Evolutionary conservation across 192 early-diverging fungal species (phyloP).

Genomic region (Rhizophagus sp.): DNA sequence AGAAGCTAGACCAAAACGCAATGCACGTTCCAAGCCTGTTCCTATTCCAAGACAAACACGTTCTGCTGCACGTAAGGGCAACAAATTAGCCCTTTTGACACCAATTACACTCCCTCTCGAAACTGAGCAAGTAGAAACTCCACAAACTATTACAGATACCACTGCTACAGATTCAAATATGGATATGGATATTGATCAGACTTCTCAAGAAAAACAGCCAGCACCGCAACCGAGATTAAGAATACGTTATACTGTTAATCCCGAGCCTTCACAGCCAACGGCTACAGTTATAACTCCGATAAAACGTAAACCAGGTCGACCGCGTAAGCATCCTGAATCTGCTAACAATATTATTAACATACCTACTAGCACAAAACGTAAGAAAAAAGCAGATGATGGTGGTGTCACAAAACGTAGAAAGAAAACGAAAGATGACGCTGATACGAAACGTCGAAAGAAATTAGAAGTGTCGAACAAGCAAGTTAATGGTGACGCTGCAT

Average conservation of each 20-base stretch:
- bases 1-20: not conserved
- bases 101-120: not conserved
- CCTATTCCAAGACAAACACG: not conserved
- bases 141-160: not conserved
- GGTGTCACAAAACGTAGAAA: not conserved
- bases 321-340: not conserved
- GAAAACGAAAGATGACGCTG: not conserved
- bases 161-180: not conserved
- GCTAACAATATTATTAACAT: too few species aligned
- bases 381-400: not conserved
- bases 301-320: slow-evolving; percentile 14
- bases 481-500: not conserved
- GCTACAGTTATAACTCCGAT: not conserved
- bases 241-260: not conserved
- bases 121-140: not conserved
- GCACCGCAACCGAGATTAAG: not conserved
- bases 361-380: not conserved
- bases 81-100: not conserved
- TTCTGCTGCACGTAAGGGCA: not conserved
- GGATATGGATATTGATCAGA: not conserved
- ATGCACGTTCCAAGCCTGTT: not conserved
- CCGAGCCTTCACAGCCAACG: not conserved
- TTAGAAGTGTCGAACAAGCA: not conserved
- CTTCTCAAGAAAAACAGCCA: not conserved
- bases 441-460: not conserved